Conservation (phyloP, 2,329 filamentous ascomycete genomes). For the Fusarium nanum region DNA sequence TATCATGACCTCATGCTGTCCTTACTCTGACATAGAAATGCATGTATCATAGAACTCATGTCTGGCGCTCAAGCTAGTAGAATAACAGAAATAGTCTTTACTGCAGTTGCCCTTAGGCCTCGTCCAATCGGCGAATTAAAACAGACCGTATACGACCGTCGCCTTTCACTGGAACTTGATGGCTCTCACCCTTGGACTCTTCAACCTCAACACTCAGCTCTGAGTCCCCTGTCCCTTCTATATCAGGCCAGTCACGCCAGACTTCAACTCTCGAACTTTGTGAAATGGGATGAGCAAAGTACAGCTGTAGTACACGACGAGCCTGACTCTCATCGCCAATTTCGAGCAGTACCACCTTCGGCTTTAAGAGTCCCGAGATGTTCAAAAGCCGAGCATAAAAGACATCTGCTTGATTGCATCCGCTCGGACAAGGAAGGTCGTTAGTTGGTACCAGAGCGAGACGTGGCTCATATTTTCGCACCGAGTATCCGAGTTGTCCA, state of each 20-base stretch:
- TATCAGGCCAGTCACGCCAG: conserved; percentile 76
- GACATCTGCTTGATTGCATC: conserved; percentile 58
- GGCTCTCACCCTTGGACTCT: conserved; percentile 13
- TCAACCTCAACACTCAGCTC: conserved; percentile 40
- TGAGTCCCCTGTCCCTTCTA: conserved; percentile 48
- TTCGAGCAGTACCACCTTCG: conserved; percentile 74
- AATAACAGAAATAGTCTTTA: neutral
- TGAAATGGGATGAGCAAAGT: conserved; percentile 47
- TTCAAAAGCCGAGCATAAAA: conserved; percentile 77
- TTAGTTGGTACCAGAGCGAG: conserved; percentile 75
- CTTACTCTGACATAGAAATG: neutral
- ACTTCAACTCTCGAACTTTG: conserved; percentile 65
- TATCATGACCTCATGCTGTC: conserved; percentile 19
- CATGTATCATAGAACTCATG: conserved; percentile 19
- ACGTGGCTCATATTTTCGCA: conserved; percentile 83
- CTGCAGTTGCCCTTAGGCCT: neutral
- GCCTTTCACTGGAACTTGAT: conserved; percentile 56
- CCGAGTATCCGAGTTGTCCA: conserved; percentile 72
- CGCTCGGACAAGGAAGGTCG: conserved; percentile 45
- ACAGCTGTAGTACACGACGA: conserved; percentile 67
- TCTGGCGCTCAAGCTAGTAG: neutral
- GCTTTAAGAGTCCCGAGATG: conserved; percentile 61
- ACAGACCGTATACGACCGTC: conserved; percentile 62
- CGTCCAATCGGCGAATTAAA: conserved; percentile 31
- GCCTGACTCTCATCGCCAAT: conserved; percentile 78